Evolutionary conservation across 441 rosid species (phyloP).

Genomic region (Eruca vesicaria): DNA sequence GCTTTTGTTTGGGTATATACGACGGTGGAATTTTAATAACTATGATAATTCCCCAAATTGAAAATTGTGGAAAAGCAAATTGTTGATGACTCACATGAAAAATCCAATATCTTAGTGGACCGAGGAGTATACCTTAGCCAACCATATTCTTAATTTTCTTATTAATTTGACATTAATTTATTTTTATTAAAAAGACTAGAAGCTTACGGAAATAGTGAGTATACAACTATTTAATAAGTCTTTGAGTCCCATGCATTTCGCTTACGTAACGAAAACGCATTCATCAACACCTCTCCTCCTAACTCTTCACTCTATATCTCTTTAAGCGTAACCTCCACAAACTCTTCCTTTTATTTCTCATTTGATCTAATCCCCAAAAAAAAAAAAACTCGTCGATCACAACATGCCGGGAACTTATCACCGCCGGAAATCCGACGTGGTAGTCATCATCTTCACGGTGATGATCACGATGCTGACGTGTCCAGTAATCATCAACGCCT

Average conservation of each 20-base stretch:
- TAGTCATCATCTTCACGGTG: conserved; percentile 7
- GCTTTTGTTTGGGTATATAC: neutral
- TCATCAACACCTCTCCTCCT: conserved; percentile 27
- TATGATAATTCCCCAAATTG: neutral
- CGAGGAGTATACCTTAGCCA: conserved; percentile 20
- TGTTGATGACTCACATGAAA: conserved; percentile 11
- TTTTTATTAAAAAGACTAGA: neutral
- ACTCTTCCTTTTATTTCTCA: neutral
- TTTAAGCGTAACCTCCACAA: conserved; percentile 10
- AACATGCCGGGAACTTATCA: conserved; percentile 19
- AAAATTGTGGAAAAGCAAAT: neutral
- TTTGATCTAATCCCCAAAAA: neutral
- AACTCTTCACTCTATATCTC: neutral
- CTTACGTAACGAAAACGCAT: conserved; percentile 39
- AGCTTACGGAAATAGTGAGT: no score
- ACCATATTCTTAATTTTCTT: neutral
- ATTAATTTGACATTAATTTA: neutral
- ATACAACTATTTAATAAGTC: conserved; percentile 31
- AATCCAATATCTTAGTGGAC: conserved; percentile 13
- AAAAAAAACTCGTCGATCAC: neutral
- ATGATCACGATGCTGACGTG: conserved; percentile 25
- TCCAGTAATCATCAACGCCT: conserved; percentile 15
- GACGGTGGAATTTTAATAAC: neutral
- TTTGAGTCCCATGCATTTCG: conserved; percentile 33
- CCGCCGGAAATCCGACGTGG: conserved; percentile 9